Evolutionary conservation across 176 grass and related monocot species (phyloP), one percentile per base, ranked within the genome.

Genomic region (Carex kokanica): DNA sequence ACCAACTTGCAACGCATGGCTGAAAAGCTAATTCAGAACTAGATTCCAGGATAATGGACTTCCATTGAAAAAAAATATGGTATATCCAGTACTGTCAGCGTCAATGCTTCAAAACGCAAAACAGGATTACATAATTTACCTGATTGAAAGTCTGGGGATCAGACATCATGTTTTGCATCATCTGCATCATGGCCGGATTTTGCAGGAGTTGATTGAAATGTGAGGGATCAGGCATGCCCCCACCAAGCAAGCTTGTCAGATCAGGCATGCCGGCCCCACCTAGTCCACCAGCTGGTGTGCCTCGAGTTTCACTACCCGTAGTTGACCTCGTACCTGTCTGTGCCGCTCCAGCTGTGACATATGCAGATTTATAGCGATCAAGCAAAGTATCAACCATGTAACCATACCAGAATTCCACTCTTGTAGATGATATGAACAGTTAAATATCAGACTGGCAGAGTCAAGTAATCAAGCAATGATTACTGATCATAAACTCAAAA

Each of bases 111-210:
- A 31, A 55, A 75, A 54, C 5, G 4, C 49, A 53, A 77, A 56
- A 78, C 73, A 78, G 21, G 51, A 64, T 29, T 78, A 53, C 5
- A 87, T 20, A 81, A 13, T 57, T n/a, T 71, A 98, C 95, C 89
- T 93, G 95, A 79, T 98, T 95, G 84, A 94, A 84, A 64, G 89
- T 71, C 84, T 98, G 92, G 72, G 95, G 95, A 58, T 95, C 92
- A 88, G 95, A 90, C 86, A 98, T 88, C 60, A 98, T 64, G 84
- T 88, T 98, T 74, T 95, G 95, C 92, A 94, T 88, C 95, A 93
- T 93, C 60, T 98, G 92, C 89, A 90, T 92, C 91, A 95, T 93
- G 45, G 87, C 89, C n/a, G 95, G 95, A 87, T 95, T 98, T 93
- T 98, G 95, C 87, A 98, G 79, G 79, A 93, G 72, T 87, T 98